Evolutionary conservation across 768 basidiomycete species (phyloP).

Genomic region (Amyloporia xantha): DNA sequence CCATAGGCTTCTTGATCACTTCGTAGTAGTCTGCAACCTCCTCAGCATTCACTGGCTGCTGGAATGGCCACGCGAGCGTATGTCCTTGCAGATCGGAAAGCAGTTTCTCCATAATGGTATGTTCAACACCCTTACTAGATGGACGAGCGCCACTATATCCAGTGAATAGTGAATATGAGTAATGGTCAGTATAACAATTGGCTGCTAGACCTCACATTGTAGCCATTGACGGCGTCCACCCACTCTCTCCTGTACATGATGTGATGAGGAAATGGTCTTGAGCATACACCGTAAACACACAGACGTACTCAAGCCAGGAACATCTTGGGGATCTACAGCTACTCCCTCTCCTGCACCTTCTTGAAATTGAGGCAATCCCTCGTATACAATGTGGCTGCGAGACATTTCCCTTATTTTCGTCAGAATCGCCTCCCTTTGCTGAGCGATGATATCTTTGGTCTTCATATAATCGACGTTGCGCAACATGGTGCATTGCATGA

Average conservation of each 20-base stretch:
- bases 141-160: no score
- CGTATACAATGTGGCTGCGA: conserved; percentile 78
- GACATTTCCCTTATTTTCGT: conserved; percentile 84
- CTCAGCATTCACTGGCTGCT: conserved; percentile 65
- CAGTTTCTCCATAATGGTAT: conserved; percentile 66
- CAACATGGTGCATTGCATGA: conserved; percentile 98
- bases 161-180: no score
- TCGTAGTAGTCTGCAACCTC: conserved; percentile 89
- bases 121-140: conserved; percentile 50
- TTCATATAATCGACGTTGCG: conserved; percentile 85
- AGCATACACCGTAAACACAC: conserved; percentile 3
- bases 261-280: conserved; percentile 11
- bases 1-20: conserved; percentile 88
- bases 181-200: no score
- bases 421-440: conserved; percentile 86
- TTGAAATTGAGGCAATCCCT: conserved; percentile 73
- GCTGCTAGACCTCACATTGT: conserved; percentile 58
- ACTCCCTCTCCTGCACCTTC: conserved; percentile 45
- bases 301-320: conserved; percentile 69
- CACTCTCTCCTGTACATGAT: conserved; percentile 70
- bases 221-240: conserved; percentile 85
- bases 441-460: conserved; percentile 64
- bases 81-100: conserved; percentile 75
- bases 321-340: conserved; percentile 61
- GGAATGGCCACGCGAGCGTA: conserved; percentile 84